These are phyloP conservation scores for Gaeumannomyces sp. DNA, from an alignment of 2,329 filamentous ascomycete genomes.

Conservation along the genomic window DNA sequence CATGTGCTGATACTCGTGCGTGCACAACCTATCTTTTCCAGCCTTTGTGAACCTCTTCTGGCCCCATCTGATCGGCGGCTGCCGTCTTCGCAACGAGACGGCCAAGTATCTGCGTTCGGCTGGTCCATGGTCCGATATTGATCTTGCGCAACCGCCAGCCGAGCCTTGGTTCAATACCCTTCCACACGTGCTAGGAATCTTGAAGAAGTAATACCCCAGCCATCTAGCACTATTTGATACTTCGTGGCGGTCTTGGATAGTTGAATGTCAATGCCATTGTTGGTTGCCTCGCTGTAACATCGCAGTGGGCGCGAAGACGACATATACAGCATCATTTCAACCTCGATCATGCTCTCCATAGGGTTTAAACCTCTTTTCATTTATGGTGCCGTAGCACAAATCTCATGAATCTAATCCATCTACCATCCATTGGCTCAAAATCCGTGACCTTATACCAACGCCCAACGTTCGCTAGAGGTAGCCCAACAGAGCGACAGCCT, in stretches of 20 bases:
- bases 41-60: conserved; percentile 43
- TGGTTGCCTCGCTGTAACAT: too few species aligned
- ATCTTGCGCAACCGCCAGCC: conserved; percentile 34
- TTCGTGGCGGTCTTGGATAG: too few species aligned
- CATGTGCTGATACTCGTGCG: background rate
- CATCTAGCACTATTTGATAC: too few species aligned
- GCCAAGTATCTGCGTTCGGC: conserved; percentile 38
- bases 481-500: background rate
- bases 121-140: conserved; percentile 44
- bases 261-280: too few species aligned
- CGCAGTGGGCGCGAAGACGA: too few species aligned
- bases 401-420: too few species aligned
- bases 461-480: background rate
- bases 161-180: conserved; percentile 37
- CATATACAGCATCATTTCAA: background rate
- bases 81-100: conserved; percentile 44
- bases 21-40: background rate
- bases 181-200: conserved; percentile 45
- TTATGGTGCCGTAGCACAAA: background rate
- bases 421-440: background rate
- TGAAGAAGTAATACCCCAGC: conserved; percentile 38
- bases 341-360: background rate
- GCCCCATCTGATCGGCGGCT: conserved; percentile 46
- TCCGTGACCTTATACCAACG: background rate
- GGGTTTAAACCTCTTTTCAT: background rate